These are phyloP conservation scores for Colletotrichum filicis DNA, from an alignment of 2,329 filamentous ascomycete genomes.

Conservation along the genomic window DNA sequence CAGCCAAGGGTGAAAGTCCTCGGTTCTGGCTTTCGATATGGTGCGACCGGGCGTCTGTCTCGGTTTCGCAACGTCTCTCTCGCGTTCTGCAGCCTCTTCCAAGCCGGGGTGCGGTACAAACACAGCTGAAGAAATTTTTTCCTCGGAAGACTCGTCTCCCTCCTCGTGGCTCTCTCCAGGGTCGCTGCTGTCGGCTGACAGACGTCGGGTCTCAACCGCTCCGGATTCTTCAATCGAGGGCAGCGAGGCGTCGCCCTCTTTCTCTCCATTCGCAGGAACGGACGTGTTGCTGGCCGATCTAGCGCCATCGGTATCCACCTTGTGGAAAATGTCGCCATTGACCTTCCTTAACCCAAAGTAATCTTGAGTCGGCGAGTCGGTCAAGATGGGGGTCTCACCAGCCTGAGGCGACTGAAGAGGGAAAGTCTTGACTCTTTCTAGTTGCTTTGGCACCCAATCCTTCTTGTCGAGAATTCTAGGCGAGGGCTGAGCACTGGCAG, in stretches of 20 bases:
- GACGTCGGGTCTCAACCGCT: slow-evolving; percentile 42
- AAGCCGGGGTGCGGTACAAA: slow-evolving; percentile 81
- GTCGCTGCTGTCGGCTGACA: slow-evolving; percentile 52
- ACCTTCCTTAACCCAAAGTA: slow-evolving; percentile 35
- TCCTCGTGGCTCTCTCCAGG: slow-evolving; percentile 55
- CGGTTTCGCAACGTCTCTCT: slow-evolving; percentile 40
- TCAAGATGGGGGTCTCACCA: slow-evolving; percentile 30
- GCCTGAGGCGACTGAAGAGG: slow-evolving; percentile 30
- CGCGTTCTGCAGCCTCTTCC: slow-evolving; percentile 50
- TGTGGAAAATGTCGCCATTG: slow-evolving; percentile 36
- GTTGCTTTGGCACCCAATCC: slow-evolving; percentile 27
- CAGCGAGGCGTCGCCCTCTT: slow-evolving; percentile 26
- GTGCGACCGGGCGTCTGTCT: slow-evolving; percentile 35
- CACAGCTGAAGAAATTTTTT: slow-evolving; percentile 87
- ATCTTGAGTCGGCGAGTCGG: slow-evolving; percentile 34
- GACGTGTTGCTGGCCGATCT: slow-evolving; percentile 15
- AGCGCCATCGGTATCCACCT: slow-evolving; percentile 26
- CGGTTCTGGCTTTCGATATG: slow-evolving; percentile 37
- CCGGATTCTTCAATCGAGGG: background rate
- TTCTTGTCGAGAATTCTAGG: slow-evolving; percentile 39
- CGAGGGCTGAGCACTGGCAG: slow-evolving; percentile 30
- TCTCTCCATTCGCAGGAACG: slow-evolving; percentile 13
- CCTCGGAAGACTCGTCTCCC: slow-evolving; percentile 75
- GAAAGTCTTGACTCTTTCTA: slow-evolving; percentile 30
- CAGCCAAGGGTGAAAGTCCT: slow-evolving; percentile 63